Base-by-base conservation (phyloP, 2,329 filamentous ascomycete species). In the Fusarium nanum region DNA sequence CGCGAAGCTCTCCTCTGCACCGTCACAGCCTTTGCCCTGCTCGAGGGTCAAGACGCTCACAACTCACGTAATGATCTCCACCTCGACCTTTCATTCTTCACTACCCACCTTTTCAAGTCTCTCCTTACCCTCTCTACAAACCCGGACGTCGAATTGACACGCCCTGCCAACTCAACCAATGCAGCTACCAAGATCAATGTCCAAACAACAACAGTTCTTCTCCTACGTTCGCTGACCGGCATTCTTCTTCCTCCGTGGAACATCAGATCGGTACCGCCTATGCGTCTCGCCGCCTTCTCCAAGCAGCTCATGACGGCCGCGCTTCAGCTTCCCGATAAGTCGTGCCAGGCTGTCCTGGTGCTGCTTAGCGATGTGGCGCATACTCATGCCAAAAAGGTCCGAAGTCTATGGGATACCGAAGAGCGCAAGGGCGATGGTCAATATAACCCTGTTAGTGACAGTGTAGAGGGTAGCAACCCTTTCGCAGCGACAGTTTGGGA, bases 61-160 rank as follows among this genome's bases (percentile, higher is more conserved):
- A 95, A 94, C 81, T 92, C 93, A 50, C 92, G 93, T 60, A 88
- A 90, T 45, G 86, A 91, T 46, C 87, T 98, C 7, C 92, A 94
- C 76, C 90, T 99, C 50, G 97, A 99, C 79, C 88, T 99, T 40
- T 93, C 92, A 75, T 98, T 94, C 86, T 99, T 99, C 86, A 94
- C 93, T 75, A 93, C 92, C 16, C 93, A 98, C 80, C 92, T 99
- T 63, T 99, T 97, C 85, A 91, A 90, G 73, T 92, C 92, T 18
- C 87, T 99, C 7, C 88, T 95, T 72, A 86, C 91, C 3, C 87
- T 97, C 27, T 91, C 92, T 5, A 84, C 94, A 50, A 92, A 97
- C 78, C 86, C 94, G 0, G 93, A 98, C 77, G 89, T 99, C 71
- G 96, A 99, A 79, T 88, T 93, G 64, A 91, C 92, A 50, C 76